Evolutionary conservation across 495 filamentous ascomycete species (phyloP).

Genomic region (Poronia punctata): DNA sequence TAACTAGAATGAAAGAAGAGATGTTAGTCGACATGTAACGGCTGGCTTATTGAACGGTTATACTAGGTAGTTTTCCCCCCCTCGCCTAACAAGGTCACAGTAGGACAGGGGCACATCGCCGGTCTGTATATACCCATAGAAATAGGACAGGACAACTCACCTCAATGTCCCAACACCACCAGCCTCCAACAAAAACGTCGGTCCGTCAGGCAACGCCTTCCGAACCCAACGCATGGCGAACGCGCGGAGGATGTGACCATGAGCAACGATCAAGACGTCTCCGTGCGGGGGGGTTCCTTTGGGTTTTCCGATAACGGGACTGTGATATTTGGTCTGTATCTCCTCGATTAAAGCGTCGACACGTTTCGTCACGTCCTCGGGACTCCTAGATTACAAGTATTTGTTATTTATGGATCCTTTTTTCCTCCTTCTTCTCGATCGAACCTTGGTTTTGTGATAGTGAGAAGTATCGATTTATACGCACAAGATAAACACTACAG

Average conservation of each 20-base stretch:
- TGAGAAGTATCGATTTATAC: not conserved
- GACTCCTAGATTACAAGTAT: slow-evolving; percentile 31
- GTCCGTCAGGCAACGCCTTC: slow-evolving; percentile 57
- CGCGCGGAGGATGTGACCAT: slow-evolving; percentile 82
- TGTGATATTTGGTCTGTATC: slow-evolving; percentile 56
- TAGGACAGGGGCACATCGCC: too few relatives aligned
- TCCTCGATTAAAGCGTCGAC: slow-evolving; percentile 70
- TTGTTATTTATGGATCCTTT: not conserved
- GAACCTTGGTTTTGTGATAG: too few relatives aligned
- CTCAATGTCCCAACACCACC: slow-evolving; percentile 81
- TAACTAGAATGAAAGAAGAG: slow-evolving; percentile 35
- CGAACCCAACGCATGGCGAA: slow-evolving; percentile 86
- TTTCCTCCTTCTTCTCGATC: not conserved
- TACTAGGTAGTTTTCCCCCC: not conserved
- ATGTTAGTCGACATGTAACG: not conserved
- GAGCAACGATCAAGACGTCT: slow-evolving; percentile 62
- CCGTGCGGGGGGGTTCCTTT: slow-evolving; percentile 30
- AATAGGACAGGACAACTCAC: slow-evolving; percentile 25
- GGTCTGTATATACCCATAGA: too few relatives aligned
- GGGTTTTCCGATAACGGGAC: slow-evolving; percentile 40
- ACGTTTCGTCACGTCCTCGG: slow-evolving; percentile 58
- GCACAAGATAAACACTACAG: too few relatives aligned
- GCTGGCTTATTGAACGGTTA: not conserved
- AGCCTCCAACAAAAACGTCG: slow-evolving; percentile 67
- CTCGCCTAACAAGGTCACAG: too few relatives aligned